Percentiles rank a stretch among this genome's conserved stretches.
Conservation (phyloP, 2,329 filamentous ascomycete species). For the Ophiostoma montium region DNA sequence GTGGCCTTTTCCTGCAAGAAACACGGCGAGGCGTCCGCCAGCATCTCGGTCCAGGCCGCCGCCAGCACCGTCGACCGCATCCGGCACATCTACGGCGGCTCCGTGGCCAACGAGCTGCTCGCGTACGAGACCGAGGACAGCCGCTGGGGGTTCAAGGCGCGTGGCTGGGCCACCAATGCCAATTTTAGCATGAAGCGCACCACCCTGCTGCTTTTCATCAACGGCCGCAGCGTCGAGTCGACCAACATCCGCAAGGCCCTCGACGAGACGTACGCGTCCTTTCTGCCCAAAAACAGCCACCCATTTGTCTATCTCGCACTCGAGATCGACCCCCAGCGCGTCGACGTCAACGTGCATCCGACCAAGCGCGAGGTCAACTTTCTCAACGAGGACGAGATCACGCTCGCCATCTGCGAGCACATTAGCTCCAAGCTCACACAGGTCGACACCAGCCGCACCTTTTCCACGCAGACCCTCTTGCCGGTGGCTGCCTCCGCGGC, state of each 20-base stretch:
- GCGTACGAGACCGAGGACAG: conserved; percentile 57
- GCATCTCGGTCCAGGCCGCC: conserved; percentile 61
- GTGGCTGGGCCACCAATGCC: conserved; percentile 75
- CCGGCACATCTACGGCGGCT: conserved; percentile 73
- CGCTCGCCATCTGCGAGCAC: conserved; percentile 68
- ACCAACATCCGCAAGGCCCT: conserved; percentile 74
- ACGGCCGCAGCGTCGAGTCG: conserved; percentile 87
- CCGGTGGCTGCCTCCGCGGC: conserved; percentile 15
- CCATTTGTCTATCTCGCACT: conserved; percentile 88
- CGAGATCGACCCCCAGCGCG: conserved; percentile 79
- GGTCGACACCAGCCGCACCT: conserved; percentile 87
- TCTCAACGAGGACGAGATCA: conserved; percentile 92
- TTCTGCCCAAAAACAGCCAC: conserved; percentile 85
- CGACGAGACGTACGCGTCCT: conserved; percentile 77
- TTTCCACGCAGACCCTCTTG: conserved; percentile 83
- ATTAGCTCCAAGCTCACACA: conserved; percentile 66
- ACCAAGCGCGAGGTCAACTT: conserved; percentile 97
- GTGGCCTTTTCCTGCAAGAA: conserved; percentile 97
- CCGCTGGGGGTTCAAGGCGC: conserved; percentile 71
- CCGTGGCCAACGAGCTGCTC: conserved; percentile 78
- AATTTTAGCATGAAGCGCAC: conserved; percentile 92
- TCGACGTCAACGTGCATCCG: conserved; percentile 95
- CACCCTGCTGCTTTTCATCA: conserved; percentile 82
- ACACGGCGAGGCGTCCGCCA: conserved; percentile 72
- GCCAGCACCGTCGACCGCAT: conserved; percentile 71